Evolutionary conservation across 495 filamentous ascomycete genomes (phyloP).

Genomic region (Bryoglossum gracile): DNA sequence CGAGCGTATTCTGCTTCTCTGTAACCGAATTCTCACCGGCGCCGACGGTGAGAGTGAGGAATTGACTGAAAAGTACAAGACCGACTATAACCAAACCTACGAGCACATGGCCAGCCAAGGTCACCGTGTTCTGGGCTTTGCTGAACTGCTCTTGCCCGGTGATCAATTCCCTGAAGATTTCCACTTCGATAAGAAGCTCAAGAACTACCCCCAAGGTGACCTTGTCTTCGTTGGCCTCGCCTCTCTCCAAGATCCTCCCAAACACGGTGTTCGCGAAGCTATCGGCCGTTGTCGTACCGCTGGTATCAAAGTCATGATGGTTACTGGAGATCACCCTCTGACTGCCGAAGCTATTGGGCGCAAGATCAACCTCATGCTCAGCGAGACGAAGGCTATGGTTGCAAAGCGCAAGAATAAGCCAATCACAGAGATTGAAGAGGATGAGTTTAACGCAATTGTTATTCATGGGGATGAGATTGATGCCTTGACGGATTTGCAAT

Average conservation of each 20-base stretch:
- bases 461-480: constrained; percentile 30
- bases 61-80: constrained; percentile 9
- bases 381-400: constrained; percentile 19
- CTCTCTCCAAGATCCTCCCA: constrained; percentile 44
- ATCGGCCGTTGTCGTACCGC: constrained; percentile 29
- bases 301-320: constrained; percentile 45
- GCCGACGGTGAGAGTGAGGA: constrained; percentile 8
- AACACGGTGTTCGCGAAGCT: constrained; percentile 27
- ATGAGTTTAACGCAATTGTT: constrained; percentile 22
- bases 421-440: constrained; percentile 13
- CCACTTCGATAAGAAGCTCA: constrained; percentile 26
- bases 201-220: constrained; percentile 43
- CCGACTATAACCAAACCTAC: constrained; percentile 38
- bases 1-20: constrained; percentile 34
- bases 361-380: constrained; percentile 29
- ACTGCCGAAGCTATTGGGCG: constrained; percentile 34
- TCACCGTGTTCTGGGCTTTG: constrained; percentile 47
- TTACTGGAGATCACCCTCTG: constrained; percentile 30
- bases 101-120: constrained; percentile 35
- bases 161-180: constrained; percentile 36
- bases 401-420: constrained; percentile 13
- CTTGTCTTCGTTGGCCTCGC: constrained; percentile 43
- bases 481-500: constrained; percentile 28
- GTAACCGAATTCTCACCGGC: constrained; percentile 16
- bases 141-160: constrained; percentile 34